These are phyloP conservation scores for Limnanthes douglasii DNA, from an alignment of 345 rosid species.

Conservation along the genomic window DNA sequence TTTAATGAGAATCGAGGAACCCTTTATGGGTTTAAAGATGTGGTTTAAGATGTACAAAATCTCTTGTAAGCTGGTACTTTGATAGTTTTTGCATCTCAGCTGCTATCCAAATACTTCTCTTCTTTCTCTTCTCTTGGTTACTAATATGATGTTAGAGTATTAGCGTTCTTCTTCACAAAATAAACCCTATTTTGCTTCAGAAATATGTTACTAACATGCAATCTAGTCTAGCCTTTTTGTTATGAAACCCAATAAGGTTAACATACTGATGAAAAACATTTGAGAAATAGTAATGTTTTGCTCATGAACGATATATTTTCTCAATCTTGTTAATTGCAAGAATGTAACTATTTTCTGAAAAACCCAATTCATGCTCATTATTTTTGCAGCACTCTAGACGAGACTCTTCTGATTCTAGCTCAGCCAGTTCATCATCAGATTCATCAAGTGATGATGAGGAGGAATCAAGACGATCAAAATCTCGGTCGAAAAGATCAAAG, in stretches of 20 bases:
- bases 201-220: no score
- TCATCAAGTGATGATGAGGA: slow-evolving; percentile 72
- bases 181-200: no score
- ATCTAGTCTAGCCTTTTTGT: background rate
- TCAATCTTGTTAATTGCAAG: no score
- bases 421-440: slow-evolving; percentile 55
- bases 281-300: no score
- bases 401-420: slow-evolving; percentile 39
- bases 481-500: slow-evolving; percentile 52
- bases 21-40: no score
- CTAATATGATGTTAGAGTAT: background rate
- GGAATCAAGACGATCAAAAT: slow-evolving; percentile 63
- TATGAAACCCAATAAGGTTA: no score
- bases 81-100: background rate
- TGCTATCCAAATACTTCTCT: background rate
- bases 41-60: background rate
- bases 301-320: no score
- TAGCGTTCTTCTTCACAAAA: no score
- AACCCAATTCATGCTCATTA: no score
- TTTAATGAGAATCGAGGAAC: no score
- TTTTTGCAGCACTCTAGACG: slow-evolving; percentile 55
- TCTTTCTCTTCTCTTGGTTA: background rate
- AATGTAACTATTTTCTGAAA: no score
- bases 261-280: no score
- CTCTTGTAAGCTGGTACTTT: background rate